Conservation (phyloP, 305 asterid species). For the Solanum aculeatissimum region DNA sequence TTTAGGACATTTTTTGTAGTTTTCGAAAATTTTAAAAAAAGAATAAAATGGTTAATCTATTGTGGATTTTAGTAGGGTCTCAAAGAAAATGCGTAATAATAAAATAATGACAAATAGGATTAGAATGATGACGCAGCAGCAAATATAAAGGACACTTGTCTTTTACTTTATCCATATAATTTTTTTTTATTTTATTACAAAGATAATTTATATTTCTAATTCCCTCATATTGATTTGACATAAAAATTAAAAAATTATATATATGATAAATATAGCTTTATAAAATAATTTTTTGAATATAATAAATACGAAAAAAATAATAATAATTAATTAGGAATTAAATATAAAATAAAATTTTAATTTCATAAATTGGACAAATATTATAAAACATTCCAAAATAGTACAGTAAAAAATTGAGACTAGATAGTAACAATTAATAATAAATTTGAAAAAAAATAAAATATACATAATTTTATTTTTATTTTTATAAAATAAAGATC, state of each 20-base stretch:
- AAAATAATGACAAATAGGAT: neutral
- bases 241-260: too few species aligned
- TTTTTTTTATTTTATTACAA: neutral
- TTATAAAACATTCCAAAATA: too few species aligned
- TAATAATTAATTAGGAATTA: too few species aligned
- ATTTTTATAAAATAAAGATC: neutral
- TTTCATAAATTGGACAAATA: too few species aligned
- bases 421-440: neutral
- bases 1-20: neutral
- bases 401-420: neutral
- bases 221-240: too few species aligned
- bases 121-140: neutral
- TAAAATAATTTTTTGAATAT: too few species aligned
- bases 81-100: neutral
- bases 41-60: neutral
- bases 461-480: neutral
- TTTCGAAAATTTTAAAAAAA: neutral
- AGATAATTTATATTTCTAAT: neutral
- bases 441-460: accelerated
- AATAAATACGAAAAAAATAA: too few species aligned
- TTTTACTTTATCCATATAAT: neutral
- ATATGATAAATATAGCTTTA: too few species aligned
- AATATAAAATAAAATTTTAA: too few species aligned
- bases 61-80: neutral
- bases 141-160: neutral